Conservation (phyloP, 2,329 filamentous ascomycete genomes). For the Aspergillus sclerotialis region DNA sequence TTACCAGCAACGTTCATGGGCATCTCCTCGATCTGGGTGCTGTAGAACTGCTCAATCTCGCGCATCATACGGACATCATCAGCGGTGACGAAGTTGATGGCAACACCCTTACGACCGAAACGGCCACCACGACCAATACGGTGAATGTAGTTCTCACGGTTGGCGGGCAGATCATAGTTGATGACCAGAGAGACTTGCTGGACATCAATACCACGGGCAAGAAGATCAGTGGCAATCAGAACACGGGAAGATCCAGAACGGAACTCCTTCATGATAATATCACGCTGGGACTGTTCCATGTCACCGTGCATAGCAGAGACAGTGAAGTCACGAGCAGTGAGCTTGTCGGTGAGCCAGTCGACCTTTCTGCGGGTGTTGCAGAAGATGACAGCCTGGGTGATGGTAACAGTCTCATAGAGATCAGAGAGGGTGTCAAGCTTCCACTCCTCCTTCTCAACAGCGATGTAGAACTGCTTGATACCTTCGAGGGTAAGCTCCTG, state of each 20-base stretch:
- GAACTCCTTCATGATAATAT: conserved; percentile 99
- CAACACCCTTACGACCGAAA: conserved; percentile 99
- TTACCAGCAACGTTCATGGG: conserved; percentile 78
- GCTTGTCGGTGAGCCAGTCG: conserved; percentile 99
- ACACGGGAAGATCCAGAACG: conserved; percentile 97
- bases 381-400: conserved; percentile 99
- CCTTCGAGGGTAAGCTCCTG: conserved; percentile 98
- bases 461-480: conserved; percentile 99
- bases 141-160: conserved; percentile 99
- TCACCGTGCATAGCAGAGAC: conserved; percentile 99
- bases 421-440: conserved; percentile 99
- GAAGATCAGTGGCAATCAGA: conserved; percentile 92
- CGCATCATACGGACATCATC: conserved; percentile 99
- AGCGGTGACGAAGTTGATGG: conserved; percentile 99
- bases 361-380: conserved; percentile 99
- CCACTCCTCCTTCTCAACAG: conserved; percentile 99
- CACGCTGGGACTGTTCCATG: conserved; percentile 97
- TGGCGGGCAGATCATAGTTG: conserved; percentile 98
- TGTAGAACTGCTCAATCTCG: conserved; percentile 99
- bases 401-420: conserved; percentile 98
- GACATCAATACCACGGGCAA: conserved; percentile 99
- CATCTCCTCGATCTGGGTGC: conserved; percentile 99
- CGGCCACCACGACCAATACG: conserved; percentile 98
- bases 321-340: conserved; percentile 96
- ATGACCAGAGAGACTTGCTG: conserved; percentile 99